Evolutionary conservation across 2,329 filamentous ascomycete species (phyloP).

Genomic region (Exophiala bonariae): DNA sequence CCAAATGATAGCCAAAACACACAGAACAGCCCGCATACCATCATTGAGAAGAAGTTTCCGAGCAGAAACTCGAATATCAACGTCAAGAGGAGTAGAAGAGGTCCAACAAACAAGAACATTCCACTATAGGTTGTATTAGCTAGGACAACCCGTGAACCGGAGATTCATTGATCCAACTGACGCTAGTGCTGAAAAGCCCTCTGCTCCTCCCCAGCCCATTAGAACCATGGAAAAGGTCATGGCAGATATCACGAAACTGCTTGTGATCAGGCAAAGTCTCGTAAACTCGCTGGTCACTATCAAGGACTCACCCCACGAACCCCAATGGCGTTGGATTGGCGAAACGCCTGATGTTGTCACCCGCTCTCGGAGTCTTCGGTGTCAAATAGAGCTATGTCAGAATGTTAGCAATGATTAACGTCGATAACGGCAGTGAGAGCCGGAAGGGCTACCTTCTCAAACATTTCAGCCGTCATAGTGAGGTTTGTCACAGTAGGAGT

Average conservation of each 20-base stretch:
- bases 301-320: conserved; percentile 9
- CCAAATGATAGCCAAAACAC: conserved; percentile 18
- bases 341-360: conserved; percentile 16
- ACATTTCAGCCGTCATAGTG: too few species aligned
- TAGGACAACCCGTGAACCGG: too few species aligned
- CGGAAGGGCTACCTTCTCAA: too few species aligned
- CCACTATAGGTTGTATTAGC: conserved; percentile 2
- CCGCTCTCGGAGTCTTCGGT: conserved; percentile 7
- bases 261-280: neutral
- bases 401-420: too few species aligned
- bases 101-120: conserved; percentile 17
- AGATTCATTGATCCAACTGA: conserved; percentile 8
- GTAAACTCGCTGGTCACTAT: too few species aligned
- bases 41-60: conserved; percentile 15
- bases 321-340: conserved; percentile 17
- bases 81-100: conserved; percentile 11
- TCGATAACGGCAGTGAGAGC: too few species aligned
- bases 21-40: conserved; percentile 8
- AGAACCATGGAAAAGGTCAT: conserved; percentile 18
- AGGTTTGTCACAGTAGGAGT: too few species aligned
- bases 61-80: conserved; percentile 10
- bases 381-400: conserved; percentile 18
- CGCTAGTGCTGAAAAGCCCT: conserved; percentile 5
- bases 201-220: conserved; percentile 17
- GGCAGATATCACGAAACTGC: conserved; percentile 14